Conservation (phyloP, 1,284 basidiomycete genomes). For the Hemileia vastatrix region DNA sequence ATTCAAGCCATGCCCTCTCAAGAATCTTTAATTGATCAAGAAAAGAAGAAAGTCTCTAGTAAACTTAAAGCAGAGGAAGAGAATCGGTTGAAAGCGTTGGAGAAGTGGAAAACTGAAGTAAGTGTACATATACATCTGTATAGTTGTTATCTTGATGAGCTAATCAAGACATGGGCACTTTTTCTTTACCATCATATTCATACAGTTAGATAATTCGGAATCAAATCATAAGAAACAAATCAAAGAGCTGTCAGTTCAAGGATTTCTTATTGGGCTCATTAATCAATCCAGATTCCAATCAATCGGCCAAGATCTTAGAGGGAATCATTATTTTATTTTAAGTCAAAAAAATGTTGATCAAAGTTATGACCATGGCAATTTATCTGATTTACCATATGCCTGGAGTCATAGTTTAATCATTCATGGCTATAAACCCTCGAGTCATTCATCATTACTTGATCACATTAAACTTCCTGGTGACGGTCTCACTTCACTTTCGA, state of each 20-base stretch:
- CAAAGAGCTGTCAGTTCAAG: neutral
- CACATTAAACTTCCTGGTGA: too few relatives aligned
- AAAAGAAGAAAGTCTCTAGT: neutral
- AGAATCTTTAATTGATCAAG: conserved; percentile 8
- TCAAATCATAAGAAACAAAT: conserved; percentile 13
- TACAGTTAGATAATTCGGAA: conserved; percentile 17
- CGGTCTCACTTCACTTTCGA: too few relatives aligned
- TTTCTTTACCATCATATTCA: neutral
- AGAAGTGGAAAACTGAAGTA: conserved; percentile 20
- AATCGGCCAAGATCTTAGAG: conserved; percentile 18
- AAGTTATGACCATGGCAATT: too few relatives aligned
- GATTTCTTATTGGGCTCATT: conserved; percentile 10
- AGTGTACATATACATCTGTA: conserved; percentile 7
- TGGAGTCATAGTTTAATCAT: conserved; percentile 23
- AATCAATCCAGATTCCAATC: conserved; percentile 21
- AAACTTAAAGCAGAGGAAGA: conserved; percentile 11
- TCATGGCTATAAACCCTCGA: conserved; percentile 17
- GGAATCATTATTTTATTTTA: conserved; percentile 16
- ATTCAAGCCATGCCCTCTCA: conserved; percentile 14
- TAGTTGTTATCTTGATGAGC: neutral
- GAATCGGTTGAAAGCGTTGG: conserved; percentile 8
- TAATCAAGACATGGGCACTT: neutral
- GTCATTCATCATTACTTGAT: too few relatives aligned
- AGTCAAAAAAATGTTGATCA: too few relatives aligned
- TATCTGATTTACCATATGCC: conserved; percentile 17